phyloP scores from a whole-genome alignment of 768 basidiomycete genomes.

The Punctularia strigosozonata region DNA sequence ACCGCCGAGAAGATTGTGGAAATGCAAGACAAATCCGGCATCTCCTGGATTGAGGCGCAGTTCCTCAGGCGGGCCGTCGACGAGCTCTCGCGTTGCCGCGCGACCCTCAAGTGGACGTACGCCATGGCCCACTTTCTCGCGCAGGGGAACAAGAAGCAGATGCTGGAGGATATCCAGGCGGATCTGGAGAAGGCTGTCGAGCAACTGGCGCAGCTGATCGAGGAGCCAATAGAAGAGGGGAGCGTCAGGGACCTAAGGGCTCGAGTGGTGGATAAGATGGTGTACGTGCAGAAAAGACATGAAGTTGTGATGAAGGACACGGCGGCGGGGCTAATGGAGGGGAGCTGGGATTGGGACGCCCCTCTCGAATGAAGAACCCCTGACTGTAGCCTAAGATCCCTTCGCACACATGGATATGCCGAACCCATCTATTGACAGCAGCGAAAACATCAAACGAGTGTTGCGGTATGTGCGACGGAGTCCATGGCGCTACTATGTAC shows the following conservation, averaged over 20 bases:
- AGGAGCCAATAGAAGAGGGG: slow-evolving; percentile 3
- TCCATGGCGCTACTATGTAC: no score
- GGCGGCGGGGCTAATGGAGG: slow-evolving; percentile 5
- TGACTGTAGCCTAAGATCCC: no score
- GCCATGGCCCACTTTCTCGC: slow-evolving; percentile 8
- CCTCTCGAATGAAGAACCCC: slow-evolving; percentile 5
- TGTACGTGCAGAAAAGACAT: slow-evolving; percentile 10
- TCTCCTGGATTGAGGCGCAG: slow-evolving; percentile 9
- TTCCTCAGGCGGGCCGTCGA: slow-evolving; percentile 9
- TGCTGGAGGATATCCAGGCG: slow-evolving; percentile 11
- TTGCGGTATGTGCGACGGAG: no score
- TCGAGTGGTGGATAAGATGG: slow-evolving; percentile 8
- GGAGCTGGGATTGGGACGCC: slow-evolving; percentile 8
- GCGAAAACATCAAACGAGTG: no score
- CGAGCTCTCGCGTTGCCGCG: slow-evolving; percentile 7
- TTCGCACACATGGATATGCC: no score
- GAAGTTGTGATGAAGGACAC: slow-evolving; percentile 6
- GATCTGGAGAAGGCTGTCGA: slow-evolving; percentile 9
- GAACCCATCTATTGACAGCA: no score
- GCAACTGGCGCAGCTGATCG: slow-evolving; percentile 8
- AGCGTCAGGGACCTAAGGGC: slow-evolving; percentile 5
- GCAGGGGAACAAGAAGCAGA: slow-evolving; percentile 7
- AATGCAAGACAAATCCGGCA: slow-evolving; percentile 4
- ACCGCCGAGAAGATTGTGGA: slow-evolving; percentile 8
- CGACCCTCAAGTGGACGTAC: slow-evolving; percentile 9